Conservation (phyloP, 2,329 filamentous ascomycete species). For the Microcyclospora tardicrescens region DNA sequence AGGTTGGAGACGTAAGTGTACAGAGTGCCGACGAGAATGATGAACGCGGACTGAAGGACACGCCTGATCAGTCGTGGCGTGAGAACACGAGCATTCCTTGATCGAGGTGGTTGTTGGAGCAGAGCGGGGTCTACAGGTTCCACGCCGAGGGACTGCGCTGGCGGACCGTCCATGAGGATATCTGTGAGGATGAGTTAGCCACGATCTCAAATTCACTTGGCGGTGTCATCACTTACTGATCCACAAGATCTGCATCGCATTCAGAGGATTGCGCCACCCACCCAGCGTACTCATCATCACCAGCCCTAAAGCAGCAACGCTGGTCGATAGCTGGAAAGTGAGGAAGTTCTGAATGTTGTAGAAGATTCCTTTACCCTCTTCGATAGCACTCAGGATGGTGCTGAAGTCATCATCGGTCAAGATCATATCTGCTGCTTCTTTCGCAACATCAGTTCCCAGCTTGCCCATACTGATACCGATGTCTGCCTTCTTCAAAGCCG, state of each 20-base stretch:
- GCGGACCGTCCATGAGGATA: slow-evolving; percentile 98
- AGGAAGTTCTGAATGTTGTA: slow-evolving; percentile 99
- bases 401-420: slow-evolving; percentile 81
- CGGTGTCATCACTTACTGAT: slow-evolving; percentile 58
- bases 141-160: slow-evolving; percentile 90
- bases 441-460: slow-evolving; percentile 90
- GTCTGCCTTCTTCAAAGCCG: slow-evolving; percentile 90
- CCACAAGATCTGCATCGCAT: slow-evolving; percentile 99
- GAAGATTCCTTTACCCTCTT: slow-evolving; percentile 98
- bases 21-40: slow-evolving; percentile 90
- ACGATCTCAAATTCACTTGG: background rate
- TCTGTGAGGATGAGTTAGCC: slow-evolving; percentile 40
- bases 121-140: slow-evolving; percentile 89
- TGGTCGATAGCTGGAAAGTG: slow-evolving; percentile 95
- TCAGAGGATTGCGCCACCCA: slow-evolving; percentile 88
- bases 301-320: slow-evolving; percentile 79
- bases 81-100: slow-evolving; percentile 79
- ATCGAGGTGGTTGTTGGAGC: slow-evolving; percentile 80
- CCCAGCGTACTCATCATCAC: slow-evolving; percentile 87
- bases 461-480: slow-evolving; percentile 97
- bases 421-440: slow-evolving; percentile 91
- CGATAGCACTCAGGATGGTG: slow-evolving; percentile 86
- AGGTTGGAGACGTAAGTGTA: slow-evolving; percentile 87
- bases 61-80: slow-evolving; percentile 69
- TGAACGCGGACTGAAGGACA: slow-evolving; percentile 71